Base-by-base conservation (phyloP, 1,139 yeast species). In the Geotrichum bryndzae region DNA sequence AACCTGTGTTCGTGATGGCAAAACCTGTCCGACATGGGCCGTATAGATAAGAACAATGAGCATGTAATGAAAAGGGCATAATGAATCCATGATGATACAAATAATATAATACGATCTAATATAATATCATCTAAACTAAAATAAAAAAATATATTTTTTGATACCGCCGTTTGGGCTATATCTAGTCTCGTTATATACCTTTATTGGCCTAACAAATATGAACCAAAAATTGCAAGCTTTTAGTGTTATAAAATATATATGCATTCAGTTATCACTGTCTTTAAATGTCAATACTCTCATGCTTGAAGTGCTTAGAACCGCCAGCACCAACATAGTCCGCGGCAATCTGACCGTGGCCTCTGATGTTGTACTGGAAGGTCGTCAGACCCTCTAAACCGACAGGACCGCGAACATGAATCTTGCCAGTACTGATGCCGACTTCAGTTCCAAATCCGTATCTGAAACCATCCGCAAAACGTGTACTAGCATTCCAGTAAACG, bases 371-470 rank as follows among this genome's bases (percentile, higher is more conserved):
- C 75, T 95, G 98, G 74, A 95, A 95, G 68, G 96, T 89, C 75
- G 91, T 96, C 67, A 95, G 80, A 1, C 99, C 99, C 72, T 95
- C 99, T 55, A 95, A 81, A 1, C 99, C 99, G 48, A 95, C 98
- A 13, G 99, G 99, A 0, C 99, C 99, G 70, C 99, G 83, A 15
- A 99, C 97, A 73, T 95, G 99, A 67, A 95, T 90, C 74, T 94
- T 94, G 72, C 92, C 91, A 56, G 99, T 95, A 64, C 96, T 88
- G 65, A 95, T 92, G 51, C 99, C 99, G 35, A 95, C 99, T 75
- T 95, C 99, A 8, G 99, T 88, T 60, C 99, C 99, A 73, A 95
- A 94, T 0, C 99, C 99, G 72, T 91, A 95, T 73, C 99, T 84
- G 80, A 90, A 94, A 1, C 99, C 99, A 76, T 95, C 99, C 10